Percentiles rank a stretch among this genome's conserved stretches.
Evolutionary conservation across 805 yeast genomes (phyloP).

Genomic region (Blastobotrys terrestris): DNA sequence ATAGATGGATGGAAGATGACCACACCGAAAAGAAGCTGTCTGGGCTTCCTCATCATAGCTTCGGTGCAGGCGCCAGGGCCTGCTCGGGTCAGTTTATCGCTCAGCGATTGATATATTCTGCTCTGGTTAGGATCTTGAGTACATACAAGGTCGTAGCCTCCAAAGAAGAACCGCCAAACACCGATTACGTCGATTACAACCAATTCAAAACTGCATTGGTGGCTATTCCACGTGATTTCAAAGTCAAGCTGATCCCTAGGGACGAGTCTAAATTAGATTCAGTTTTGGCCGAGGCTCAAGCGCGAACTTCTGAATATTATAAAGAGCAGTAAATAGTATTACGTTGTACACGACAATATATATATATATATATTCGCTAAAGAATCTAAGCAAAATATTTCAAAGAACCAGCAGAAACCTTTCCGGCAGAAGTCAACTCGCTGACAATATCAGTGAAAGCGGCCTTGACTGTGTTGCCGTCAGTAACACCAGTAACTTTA

Average conservation of each 20-base stretch:
- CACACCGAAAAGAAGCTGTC: constrained; percentile 16
- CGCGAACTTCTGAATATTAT: constrained; percentile 17
- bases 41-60: constrained; percentile 19
- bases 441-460: constrained; percentile 51
- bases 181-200: constrained; percentile 23
- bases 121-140: constrained; percentile 45
- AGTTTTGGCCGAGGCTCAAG: constrained; percentile 14
- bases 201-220: constrained; percentile 22
- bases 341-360: not conserved
- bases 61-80: constrained; percentile 59
- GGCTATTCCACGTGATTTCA: constrained; percentile 24
- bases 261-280: constrained; percentile 15
- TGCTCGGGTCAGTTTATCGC: constrained; percentile 62
- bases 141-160: constrained; percentile 38
- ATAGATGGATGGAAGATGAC: constrained; percentile 26
- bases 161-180: constrained; percentile 20
- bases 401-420: not conserved
- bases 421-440: constrained; percentile 46
- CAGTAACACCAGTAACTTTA: constrained; percentile 51
- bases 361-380: not conserved
- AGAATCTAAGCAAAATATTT: not conserved
- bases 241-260: constrained; percentile 22
- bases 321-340: constrained; percentile 7
- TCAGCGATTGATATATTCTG: constrained; percentile 49
- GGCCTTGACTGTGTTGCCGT: constrained; percentile 52